Conservation (phyloP, 129 eudicot genomes). For the Helianthus annuus region HanXRQr2.0-SUNRISE NC_035441.2:181859599-181860098, state of each 20-base stretch:
- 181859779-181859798: no score
- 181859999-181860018: no score
- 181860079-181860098: constrained; percentile 59
- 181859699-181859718: no score
- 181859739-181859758: no score
- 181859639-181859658: no score
- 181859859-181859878: constrained; percentile 58
- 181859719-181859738: no score
- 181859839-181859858: constrained; percentile 44
- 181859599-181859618: no score
- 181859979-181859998: constrained; percentile 6
- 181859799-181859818: no score
- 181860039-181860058: constrained; percentile 50
- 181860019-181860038: not conserved
- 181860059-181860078: constrained; percentile 62
- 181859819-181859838: not conserved
- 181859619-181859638: no score
- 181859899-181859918: constrained; percentile 50
- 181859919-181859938: constrained; percentile 65
- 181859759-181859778: no score
- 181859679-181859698: no score
- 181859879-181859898: constrained; percentile 61
- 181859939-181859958: constrained; percentile 64
- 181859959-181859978: constrained; percentile 42
- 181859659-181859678: no score